phyloP scores from a whole-genome alignment of 2,329 filamentous ascomycete genomes.

The Lachnellula occidentalis region DNA sequence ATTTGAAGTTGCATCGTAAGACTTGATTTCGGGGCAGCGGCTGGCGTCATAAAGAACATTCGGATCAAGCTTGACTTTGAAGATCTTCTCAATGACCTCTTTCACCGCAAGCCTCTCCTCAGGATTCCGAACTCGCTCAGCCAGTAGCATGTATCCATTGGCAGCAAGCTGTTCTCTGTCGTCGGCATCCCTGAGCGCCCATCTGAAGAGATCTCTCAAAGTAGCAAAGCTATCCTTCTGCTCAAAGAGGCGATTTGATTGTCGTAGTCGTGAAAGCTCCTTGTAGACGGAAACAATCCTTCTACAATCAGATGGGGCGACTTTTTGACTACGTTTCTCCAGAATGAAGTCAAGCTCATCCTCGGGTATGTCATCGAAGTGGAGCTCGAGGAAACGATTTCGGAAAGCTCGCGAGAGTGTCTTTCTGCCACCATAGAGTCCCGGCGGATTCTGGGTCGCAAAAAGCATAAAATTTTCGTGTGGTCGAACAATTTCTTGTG shows the following conservation, averaged over 20 bases:
- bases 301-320: conserved; percentile 85
- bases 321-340: conserved; percentile 76
- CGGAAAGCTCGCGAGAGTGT: conserved; percentile 89
- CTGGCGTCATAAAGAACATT: conserved; percentile 64
- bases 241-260: conserved; percentile 88
- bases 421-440: conserved; percentile 92
- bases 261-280: conserved; percentile 81
- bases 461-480: conserved; percentile 97
- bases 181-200: conserved; percentile 81
- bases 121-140: conserved; percentile 85
- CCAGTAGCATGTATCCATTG: conserved; percentile 95
- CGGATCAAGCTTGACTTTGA: conserved; percentile 79
- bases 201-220: conserved; percentile 89
- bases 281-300: conserved; percentile 92
- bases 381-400: conserved; percentile 92
- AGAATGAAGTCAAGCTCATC: conserved; percentile 89
- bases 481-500: conserved; percentile 86
- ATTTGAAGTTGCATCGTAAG: conserved; percentile 43
- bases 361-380: conserved; percentile 97
- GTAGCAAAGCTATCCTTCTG: conserved; percentile 98
- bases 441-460: conserved; percentile 94
- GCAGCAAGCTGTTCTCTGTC: conserved; percentile 81
- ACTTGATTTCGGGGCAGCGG: conserved; percentile 50
- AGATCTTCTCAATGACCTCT: conserved; percentile 79
- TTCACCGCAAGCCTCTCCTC: conserved; percentile 84